These are phyloP conservation scores for Penicillium hesseltinei DNA, from an alignment of 2,329 filamentous ascomycete species.

Conservation along the genomic window DNA sequence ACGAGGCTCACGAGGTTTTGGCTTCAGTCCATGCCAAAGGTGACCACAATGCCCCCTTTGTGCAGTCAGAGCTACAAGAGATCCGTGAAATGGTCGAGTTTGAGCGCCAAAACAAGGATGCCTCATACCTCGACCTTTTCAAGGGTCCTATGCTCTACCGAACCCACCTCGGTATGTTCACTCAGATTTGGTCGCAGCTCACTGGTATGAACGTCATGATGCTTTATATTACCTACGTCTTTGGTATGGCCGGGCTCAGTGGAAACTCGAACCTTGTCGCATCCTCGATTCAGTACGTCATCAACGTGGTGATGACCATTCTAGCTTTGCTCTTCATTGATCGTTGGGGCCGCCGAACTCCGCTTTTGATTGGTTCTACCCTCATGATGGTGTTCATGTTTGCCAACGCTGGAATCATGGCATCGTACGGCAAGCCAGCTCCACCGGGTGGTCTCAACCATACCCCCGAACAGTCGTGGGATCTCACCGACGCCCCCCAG, in stretches of 20 bases:
- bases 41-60: constrained; percentile 63
- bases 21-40: constrained; percentile 63
- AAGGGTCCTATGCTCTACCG: constrained; percentile 71
- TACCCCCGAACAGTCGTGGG: constrained; percentile 40
- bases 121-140: constrained; percentile 70
- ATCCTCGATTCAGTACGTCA: constrained; percentile 70
- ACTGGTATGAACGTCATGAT: constrained; percentile 76
- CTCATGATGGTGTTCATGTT: constrained; percentile 56
- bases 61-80: constrained; percentile 67
- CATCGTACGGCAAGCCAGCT: constrained; percentile 35
- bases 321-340: constrained; percentile 76
- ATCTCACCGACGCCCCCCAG: constrained; percentile 44
- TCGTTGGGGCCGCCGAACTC: constrained; percentile 68
- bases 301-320: constrained; percentile 77
- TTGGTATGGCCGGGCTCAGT: constrained; percentile 66
- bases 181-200: constrained; percentile 72
- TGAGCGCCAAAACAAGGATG: constrained; percentile 67
- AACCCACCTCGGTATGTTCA: constrained; percentile 69
- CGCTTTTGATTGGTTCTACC: constrained; percentile 62
- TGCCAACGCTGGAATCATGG: constrained; percentile 45
- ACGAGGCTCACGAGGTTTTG: constrained; percentile 52
- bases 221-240: constrained; percentile 66
- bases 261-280: constrained; percentile 62
- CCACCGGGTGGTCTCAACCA: constrained; percentile 43
- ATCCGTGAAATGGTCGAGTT: constrained; percentile 72